Base-by-base conservation (phyloP, 139 green algal genomes). In the Chlamydomonas applanata region DNA sequence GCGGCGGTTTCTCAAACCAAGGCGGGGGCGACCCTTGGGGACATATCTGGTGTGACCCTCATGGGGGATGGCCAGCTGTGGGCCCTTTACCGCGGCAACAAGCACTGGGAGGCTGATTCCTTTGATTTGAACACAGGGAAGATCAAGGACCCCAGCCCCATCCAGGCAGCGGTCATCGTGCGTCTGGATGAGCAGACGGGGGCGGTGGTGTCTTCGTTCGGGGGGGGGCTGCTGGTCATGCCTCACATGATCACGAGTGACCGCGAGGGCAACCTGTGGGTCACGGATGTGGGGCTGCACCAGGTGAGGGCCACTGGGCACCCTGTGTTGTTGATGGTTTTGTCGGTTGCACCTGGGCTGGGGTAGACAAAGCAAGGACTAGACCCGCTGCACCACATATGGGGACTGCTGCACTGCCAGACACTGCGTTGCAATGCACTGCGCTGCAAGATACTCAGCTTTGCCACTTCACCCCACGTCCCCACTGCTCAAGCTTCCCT, bases 211-310 rank as follows among this genome's bases (percentile, higher is more conserved):
- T 29, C 33, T 1, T 52, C 61, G 13, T 94, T 80, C 86, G 92
- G 90, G 0, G 73, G 34, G 0, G 73, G 63, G 36, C 4, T 61
- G 9, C 91, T 94, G 57, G 83, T 79, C 52, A 89, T 98, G 92
- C 92, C 94, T 0, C 94, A 98, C 83, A 91, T 86, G 76, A 76
- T 97, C 35, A 90, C 88, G 0, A 46, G 91, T 17, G 89, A 91
- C 60, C 63, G 56, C 3, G 78, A 91, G 9, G 86, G 86, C 52
- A 82, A 86, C 73, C 35, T 97, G 25, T 97, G 91, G 91, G 75
- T 93, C 25, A 77, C 83, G 44, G 91, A 93, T 73, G 73, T 82
- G 33, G 89, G 86, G 0, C 57, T 67, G 34, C 89, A 94, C 70
- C 82, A 88, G 73, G 83, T 86, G 54, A 0, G 40, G 7, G 7